phyloP scores from a whole-genome alignment of 192 early-diverging fungal genomes.

The Coemansia sp. region DNA sequence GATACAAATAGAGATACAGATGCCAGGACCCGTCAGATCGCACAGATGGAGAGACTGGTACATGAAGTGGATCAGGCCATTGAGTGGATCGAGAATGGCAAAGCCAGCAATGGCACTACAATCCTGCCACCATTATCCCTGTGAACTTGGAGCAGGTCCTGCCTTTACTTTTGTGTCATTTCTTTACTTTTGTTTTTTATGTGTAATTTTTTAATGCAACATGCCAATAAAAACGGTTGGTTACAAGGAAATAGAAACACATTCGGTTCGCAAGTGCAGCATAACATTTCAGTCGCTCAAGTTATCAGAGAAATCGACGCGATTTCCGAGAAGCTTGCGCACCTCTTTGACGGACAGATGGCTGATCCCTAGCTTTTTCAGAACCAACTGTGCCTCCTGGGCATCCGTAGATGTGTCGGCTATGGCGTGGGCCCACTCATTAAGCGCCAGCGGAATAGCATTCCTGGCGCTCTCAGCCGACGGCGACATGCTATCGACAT shows the following conservation, averaged over 20 bases:
- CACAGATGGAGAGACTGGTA: conserved; percentile 40
- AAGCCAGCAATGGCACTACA: not conserved
- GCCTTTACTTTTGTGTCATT: not conserved
- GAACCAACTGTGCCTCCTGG: conserved; percentile 23
- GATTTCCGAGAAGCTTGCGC: conserved; percentile 25
- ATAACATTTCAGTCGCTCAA: not conserved
- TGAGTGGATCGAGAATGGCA: conserved; percentile 14
- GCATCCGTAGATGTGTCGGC: conserved; percentile 17
- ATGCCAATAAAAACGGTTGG: too few relatives aligned
- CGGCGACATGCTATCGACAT: conserved; percentile 10
- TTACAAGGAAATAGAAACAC: not conserved
- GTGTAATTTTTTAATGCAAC: not conserved
- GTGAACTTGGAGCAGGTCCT: not conserved
- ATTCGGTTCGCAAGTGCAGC: too few relatives aligned
- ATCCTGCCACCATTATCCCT: not conserved
- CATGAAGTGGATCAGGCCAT: conserved; percentile 36
- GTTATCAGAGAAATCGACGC: conserved; percentile 26
- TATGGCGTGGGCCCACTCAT: conserved; percentile 33
- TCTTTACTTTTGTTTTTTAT: not conserved
- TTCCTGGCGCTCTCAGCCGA: not conserved
- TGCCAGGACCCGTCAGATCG: conserved; percentile 19
- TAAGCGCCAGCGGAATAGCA: conserved; percentile 27
- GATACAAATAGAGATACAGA: not conserved
- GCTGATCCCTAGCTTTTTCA: conserved; percentile 37
- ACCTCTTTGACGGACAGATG: conserved; percentile 29